phyloP scores from a whole-genome alignment of 2,329 filamentous ascomycete species.

The Apiospora hydei region DNA sequence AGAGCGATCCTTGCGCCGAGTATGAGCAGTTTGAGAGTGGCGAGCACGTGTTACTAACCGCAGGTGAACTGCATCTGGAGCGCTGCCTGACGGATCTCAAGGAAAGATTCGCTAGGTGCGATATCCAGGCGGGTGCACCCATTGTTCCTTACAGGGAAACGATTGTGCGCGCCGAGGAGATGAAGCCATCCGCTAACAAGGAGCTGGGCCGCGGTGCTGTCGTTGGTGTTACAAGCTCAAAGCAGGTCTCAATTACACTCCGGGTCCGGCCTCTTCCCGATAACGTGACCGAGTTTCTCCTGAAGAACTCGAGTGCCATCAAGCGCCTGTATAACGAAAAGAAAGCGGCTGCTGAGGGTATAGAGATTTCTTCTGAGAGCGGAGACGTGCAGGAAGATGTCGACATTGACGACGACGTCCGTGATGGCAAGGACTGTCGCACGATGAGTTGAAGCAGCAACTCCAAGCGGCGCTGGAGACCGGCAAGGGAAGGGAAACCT shows the following conservation, averaged over 20 bases:
- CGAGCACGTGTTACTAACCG: slow-evolving; percentile 93
- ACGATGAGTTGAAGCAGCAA: slow-evolving; percentile 79
- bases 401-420: slow-evolving; percentile 64
- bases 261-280: slow-evolving; percentile 80
- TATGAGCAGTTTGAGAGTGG: slow-evolving; percentile 94
- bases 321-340: slow-evolving; percentile 80
- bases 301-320: slow-evolving; percentile 80
- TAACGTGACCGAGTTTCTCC: slow-evolving; percentile 83
- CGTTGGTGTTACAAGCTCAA: slow-evolving; percentile 78
- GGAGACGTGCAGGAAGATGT: slow-evolving; percentile 47
- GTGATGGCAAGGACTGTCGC: slow-evolving; percentile 69
- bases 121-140: slow-evolving; percentile 91
- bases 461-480: slow-evolving; percentile 73
- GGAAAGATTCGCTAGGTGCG: slow-evolving; percentile 91
- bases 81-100: slow-evolving; percentile 91
- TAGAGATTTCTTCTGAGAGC: slow-evolving; percentile 32
- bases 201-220: slow-evolving; percentile 86
- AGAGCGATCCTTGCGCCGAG: slow-evolving; percentile 94
- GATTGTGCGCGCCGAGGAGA: slow-evolving; percentile 86
- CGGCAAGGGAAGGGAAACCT: slow-evolving; percentile 77
- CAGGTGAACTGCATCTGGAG: slow-evolving; percentile 93
- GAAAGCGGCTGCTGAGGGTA: slow-evolving; percentile 55
- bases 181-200: slow-evolving; percentile 86
- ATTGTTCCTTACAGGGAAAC: slow-evolving; percentile 97
- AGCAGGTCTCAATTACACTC: slow-evolving; percentile 80